These are phyloP conservation scores for Adansonia grandidieri DNA, from an alignment of 441 rosid species.

Conservation along the genomic window DNA sequence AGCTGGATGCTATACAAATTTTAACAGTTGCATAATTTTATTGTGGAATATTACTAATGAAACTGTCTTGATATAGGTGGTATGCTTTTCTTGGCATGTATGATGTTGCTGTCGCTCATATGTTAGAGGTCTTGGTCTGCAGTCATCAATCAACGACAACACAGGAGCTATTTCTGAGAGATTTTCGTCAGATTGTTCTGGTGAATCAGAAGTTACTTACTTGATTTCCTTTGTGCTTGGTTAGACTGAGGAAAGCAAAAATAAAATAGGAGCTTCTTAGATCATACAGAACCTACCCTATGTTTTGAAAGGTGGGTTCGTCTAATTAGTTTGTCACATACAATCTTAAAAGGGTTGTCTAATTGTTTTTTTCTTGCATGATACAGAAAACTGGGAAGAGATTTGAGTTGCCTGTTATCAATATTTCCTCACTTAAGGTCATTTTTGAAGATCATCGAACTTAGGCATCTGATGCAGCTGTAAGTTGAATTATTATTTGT, in stretches of 20 bases:
- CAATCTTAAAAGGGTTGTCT: conserved; percentile 1
- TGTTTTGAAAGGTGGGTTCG: conserved; percentile 1
- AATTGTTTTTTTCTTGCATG: conserved; percentile 30
- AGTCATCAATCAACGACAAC: conserved; percentile 85
- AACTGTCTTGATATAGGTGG: conserved; percentile 61
- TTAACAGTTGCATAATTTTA: conserved; percentile 20
- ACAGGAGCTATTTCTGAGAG: conserved; percentile 84
- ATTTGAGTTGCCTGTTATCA: conserved; percentile 84
- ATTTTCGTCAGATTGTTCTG: conserved; percentile 86
- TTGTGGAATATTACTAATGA: conserved; percentile 30
- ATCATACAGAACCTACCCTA: not conserved
- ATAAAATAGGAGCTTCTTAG: conserved; percentile 15
- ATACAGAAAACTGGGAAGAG: conserved; percentile 84
- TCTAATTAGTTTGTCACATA: conserved; percentile 11
- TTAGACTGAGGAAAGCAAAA: conserved; percentile 13
- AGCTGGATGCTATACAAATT: conserved; percentile 29
- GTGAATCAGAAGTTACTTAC: conserved; percentile 36
- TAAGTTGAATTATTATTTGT: conserved; percentile 49
- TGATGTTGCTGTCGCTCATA: conserved; percentile 81
- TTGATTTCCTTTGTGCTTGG: conserved; percentile 27
- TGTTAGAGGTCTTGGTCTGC: conserved; percentile 87
- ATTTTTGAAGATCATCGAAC: conserved; percentile 94
- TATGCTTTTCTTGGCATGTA: conserved; percentile 88
- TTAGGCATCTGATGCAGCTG: conserved; percentile 80
- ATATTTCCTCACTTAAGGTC: conserved; percentile 77